Evolutionary conservation across 1,139 yeast genomes (phyloP).

Genomic region (Zygosaccharomyces sapae): DNA sequence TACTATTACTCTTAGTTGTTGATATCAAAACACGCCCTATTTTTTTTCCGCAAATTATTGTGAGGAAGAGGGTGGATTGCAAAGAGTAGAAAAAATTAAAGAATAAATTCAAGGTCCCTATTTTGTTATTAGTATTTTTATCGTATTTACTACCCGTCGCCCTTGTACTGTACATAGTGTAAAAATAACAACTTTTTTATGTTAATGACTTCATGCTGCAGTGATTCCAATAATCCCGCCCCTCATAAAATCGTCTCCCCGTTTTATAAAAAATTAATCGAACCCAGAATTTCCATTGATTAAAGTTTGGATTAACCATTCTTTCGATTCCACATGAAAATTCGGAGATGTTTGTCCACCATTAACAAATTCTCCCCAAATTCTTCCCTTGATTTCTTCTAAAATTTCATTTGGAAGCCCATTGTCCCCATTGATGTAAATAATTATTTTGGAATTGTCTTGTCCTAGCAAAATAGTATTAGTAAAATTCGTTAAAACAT

Average conservation of each 20-base stretch:
- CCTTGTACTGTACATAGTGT: not conserved
- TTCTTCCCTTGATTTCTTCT: conserved; percentile 6
- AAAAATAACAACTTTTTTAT: too few species aligned
- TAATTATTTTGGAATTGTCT: conserved; percentile 9
- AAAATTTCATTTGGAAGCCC: conserved; percentile 9
- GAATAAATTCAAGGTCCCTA: too few species aligned
- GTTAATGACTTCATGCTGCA: too few species aligned
- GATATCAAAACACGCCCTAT: not conserved
- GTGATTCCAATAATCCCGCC: not conserved
- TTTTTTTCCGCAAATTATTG: not conserved
- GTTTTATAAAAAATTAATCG: not conserved
- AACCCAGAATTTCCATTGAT: conserved; percentile 43
- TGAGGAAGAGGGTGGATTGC: not conserved
- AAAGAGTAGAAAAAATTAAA: too few species aligned
- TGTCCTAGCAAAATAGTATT: conserved; percentile 2
- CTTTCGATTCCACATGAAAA: conserved; percentile 44
- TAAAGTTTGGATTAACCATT: conserved; percentile 72
- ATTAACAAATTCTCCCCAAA: not conserved
- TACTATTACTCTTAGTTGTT: not conserved
- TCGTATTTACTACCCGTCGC: not conserved
- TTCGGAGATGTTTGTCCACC: not conserved
- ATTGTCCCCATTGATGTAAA: conserved; percentile 16
- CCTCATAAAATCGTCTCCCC: not conserved
- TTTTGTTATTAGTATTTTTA: not conserved
- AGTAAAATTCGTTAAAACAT: conserved; percentile 1